Percentiles rank a stretch among this genome's conserved stretches.
Conservation (phyloP, 192 early-diverging fungal species). For the Backusella luteola region DNA sequence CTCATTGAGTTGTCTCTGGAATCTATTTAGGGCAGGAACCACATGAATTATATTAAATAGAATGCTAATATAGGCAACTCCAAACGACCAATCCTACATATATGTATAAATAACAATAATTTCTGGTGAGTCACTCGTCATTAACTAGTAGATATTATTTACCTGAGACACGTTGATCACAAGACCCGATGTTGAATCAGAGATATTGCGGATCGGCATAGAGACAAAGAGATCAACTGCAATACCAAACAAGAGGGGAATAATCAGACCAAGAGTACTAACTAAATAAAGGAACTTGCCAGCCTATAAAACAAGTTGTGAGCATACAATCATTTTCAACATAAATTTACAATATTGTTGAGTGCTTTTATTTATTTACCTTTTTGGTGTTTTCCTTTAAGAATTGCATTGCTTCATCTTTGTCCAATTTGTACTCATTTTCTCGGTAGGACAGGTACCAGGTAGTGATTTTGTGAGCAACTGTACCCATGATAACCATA, state of each 20-base stretch:
- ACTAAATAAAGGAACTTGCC: constrained; percentile 52
- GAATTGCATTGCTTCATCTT: constrained; percentile 8
- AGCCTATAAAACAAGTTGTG: neutral
- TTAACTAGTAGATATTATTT: constrained; percentile 15
- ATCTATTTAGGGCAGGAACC: constrained; percentile 44
- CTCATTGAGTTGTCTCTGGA: constrained; percentile 37
- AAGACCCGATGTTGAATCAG: constrained; percentile 11
- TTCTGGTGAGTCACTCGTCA: neutral
- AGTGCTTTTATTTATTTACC: neutral
- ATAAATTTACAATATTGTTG: neutral
- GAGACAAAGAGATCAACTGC: constrained; percentile 75
- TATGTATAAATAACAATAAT: neutral
- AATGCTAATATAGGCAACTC: constrained; percentile 70
- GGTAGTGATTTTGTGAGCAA: constrained; percentile 34
- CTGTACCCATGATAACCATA: constrained; percentile 26
- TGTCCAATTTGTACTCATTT: constrained; percentile 13
- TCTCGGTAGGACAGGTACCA: constrained; percentile 3
- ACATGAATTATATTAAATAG: constrained; percentile 44
- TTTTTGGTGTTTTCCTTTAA: constrained; percentile 18
- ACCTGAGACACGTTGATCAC: constrained; percentile 37
- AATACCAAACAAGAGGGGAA: constrained; percentile 68
- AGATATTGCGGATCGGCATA: constrained; percentile 48
- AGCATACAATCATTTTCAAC: constrained; percentile 3
- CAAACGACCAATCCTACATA: constrained; percentile 68
- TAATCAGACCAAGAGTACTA: constrained; percentile 56